Conservation (phyloP, 2,329 filamentous ascomycete genomes). For the Penicillium sp. region DNA sequence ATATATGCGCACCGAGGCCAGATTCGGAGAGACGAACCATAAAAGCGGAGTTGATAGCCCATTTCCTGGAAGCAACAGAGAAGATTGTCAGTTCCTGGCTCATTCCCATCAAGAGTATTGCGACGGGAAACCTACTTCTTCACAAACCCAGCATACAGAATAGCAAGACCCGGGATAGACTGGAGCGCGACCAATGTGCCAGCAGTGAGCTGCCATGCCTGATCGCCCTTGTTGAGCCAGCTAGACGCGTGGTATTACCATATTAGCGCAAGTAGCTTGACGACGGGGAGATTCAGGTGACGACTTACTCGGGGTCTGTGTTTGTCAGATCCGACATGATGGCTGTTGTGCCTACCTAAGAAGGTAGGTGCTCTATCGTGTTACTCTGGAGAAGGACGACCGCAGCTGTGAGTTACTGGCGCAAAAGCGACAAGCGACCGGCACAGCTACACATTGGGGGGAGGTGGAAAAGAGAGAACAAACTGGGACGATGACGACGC, state of each 20-base stretch:
- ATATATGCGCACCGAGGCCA: too few relatives aligned
- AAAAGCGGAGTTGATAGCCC: conserved; percentile 49
- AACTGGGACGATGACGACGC: background rate
- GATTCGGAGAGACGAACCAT: conserved; percentile 29
- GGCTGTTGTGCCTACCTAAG: background rate
- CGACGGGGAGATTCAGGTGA: conserved; percentile 1
- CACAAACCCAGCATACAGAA: conserved; percentile 48
- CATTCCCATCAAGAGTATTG: background rate
- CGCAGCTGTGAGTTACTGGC: background rate
- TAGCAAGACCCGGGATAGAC: conserved; percentile 47
- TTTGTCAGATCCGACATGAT: conserved; percentile 13
- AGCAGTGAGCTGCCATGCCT: conserved; percentile 52
- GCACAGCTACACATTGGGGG: background rate
- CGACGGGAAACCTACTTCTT: conserved; percentile 21
- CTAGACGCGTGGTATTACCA: background rate
- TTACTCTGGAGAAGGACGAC: background rate
- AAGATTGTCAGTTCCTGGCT: background rate
- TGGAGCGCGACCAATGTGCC: conserved; percentile 49
- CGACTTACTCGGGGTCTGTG: conserved; percentile 14
- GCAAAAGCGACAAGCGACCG: too few relatives aligned
- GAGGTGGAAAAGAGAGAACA: background rate
- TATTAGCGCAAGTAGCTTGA: conserved; percentile 14
- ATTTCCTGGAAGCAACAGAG: conserved; percentile 30
- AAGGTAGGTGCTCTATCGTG: background rate
- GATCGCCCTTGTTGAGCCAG: conserved; percentile 46